phyloP scores from a whole-genome alignment of 257 asterid genomes.

The Nicotiana benthamiana region DNA sequence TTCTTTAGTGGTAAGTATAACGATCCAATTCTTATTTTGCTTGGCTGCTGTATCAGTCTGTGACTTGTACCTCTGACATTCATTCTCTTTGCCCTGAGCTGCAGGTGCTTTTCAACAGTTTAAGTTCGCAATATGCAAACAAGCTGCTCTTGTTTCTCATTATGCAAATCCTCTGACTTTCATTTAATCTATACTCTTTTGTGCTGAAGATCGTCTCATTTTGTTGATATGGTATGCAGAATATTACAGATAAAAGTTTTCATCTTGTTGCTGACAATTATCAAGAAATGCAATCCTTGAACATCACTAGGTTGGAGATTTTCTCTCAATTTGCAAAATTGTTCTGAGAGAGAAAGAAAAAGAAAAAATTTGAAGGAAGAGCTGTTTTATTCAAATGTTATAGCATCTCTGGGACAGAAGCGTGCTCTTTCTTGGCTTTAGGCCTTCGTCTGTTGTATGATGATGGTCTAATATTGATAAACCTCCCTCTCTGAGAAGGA shows the following conservation, averaged over 20 bases:
- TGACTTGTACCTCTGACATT: background rate
- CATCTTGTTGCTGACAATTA: constrained; percentile 57
- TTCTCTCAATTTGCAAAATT: background rate
- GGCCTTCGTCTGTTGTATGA: background rate
- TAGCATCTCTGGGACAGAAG: background rate
- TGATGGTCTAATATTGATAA: background rate
- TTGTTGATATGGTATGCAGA: constrained; percentile 43
- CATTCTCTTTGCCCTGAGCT: background rate
- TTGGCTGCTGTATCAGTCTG: background rate
- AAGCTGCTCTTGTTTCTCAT: background rate
- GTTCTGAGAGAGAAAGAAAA: background rate
- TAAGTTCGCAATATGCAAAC: background rate
- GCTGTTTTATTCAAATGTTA: background rate
- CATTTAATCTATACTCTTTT: background rate
- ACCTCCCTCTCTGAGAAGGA: background rate
- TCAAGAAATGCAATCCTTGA: constrained; percentile 53
- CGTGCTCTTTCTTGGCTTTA: background rate
- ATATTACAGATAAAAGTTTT: constrained; percentile 62
- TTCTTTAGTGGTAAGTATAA: background rate
- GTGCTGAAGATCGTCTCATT: constrained; percentile 3
- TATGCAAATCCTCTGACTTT: background rate
- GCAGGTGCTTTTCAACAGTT: background rate
- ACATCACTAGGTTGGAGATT: constrained; percentile 61
- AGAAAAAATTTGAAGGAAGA: background rate
- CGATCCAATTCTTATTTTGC: background rate